A percentile compares a stretch with the other conserved stretches of the same genome.
phyloP scores from a whole-genome alignment of 495 filamentous ascomycete genomes.

The Amorphotheca resinae region DNA sequence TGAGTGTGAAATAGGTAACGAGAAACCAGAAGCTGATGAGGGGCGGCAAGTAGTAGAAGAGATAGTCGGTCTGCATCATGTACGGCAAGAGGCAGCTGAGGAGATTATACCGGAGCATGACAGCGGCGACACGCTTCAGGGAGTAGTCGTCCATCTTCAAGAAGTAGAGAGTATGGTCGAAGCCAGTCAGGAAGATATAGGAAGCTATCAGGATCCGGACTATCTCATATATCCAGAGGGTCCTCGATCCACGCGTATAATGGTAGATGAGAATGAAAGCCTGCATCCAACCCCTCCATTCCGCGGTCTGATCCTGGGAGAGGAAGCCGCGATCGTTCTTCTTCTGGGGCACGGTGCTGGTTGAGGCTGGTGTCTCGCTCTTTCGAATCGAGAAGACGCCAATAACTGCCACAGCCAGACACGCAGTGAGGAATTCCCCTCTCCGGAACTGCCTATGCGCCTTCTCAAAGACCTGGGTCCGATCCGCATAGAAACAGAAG shows the following conservation, averaged over 20 bases:
- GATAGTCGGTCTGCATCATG: conserved; percentile 43
- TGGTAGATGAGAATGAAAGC: conserved; percentile 44
- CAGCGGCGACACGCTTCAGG: conserved; percentile 30
- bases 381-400: conserved; percentile 29
- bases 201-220: conserved; percentile 42
- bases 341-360: conserved; percentile 1
- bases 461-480: conserved; percentile 43
- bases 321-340: conserved; percentile 28
- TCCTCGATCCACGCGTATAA: conserved; percentile 39
- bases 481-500: conserved; percentile 45
- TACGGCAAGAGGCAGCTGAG: conserved; percentile 25
- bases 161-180: conserved; percentile 45
- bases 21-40: conserved; percentile 50
- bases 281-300: conserved; percentile 58
- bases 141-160: conserved; percentile 42
- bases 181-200: conserved; percentile 51
- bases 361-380: conserved; percentile 9
- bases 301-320: conserved; percentile 42
- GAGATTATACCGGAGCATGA: conserved; percentile 44
- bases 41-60: conserved; percentile 48
- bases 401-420: conserved; percentile 21
- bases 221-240: conserved; percentile 39
- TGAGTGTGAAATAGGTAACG: conserved; percentile 38
- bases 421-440: conserved; percentile 29
- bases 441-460: conserved; percentile 36